Base-by-base conservation (phyloP, 2,329 filamentous ascomycete genomes). In the Diplodia intermedia region DNA sequence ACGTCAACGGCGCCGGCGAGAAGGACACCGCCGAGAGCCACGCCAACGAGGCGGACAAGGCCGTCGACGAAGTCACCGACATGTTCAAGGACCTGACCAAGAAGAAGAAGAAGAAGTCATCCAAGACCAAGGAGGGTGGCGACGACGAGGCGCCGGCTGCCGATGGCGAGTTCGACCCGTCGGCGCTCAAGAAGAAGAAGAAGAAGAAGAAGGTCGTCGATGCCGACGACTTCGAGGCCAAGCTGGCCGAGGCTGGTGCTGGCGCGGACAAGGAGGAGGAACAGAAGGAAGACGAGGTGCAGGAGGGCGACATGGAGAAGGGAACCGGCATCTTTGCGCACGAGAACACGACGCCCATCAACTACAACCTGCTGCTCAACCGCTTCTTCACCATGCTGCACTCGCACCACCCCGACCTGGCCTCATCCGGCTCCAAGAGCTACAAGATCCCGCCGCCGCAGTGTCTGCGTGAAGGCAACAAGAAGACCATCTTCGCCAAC, bases 401-500 rank as follows among this genome's bases (percentile, higher is more conserved):
- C 81, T 92, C 94, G 82, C 94, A 96, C 86, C 97, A 99, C 85
- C 95, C 95, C 75, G 95, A 99, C 80, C 91, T 98, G 77, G 90
- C 94, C 72, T 91, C 92, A 71, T 92, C 89, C 79, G 93, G 93
- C 73, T 89, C 90, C 77, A 95, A 93, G 86, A 96, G 91, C 82
- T 99, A 98, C 89, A 98, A 98, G 89, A 99, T 99, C 74, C 95
- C 95, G 65, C 95, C 95, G 65, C 95, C 95, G 62, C 95, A 99
- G 85, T 98, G 95, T 84, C 89, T 98, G 78, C 94, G 95, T 84
- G 95, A 99, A 93, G 95, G 95, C 80, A 99, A 99, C 89, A 96
- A 97, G 89, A 97, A 97, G 90, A 99, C 95, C 71, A 97, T 99
- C 78, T 99, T 99, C 78, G 95, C 94, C 85, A 99, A 99, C 85